Evolutionary conservation across 495 filamentous ascomycete genomes (phyloP), one percentile per base, ranked within the genome.

Genomic region (Apiosordaria backusii): DNA sequence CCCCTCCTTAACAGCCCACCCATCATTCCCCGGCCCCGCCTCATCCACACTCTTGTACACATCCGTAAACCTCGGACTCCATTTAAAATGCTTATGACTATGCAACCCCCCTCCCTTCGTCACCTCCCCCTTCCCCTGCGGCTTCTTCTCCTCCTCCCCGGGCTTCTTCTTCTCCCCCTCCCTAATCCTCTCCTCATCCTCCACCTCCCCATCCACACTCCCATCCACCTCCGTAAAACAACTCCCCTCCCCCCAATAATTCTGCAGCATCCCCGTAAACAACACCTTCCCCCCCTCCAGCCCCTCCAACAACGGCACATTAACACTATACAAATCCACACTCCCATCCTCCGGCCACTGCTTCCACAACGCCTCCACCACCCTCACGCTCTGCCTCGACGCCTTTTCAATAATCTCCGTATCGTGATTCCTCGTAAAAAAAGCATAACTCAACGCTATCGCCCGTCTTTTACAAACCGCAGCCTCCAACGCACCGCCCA

Each of bases 401-500:
- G 93, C 92, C 58, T 85, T 88, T 19, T 82, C 83, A 67, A 99
- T 93, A 61, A 97, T 84, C 1, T 79, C 78, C 13, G 91, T 86
- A 69, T 96, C 91, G 73, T 97, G 91, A 64, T 89, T 87, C 19
- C 90, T 81, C 24, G 85, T 87, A 71, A 89, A 92, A 78, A 97
- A 97, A 2, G 93, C 95, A 72, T 91, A 98, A 13, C 86, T 90
- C 26, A 99, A 76, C 2, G 95, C 95, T 64, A 99, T 89, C 6
- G 91, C 84, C 62, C 84, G 87, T 62, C 85, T 85, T 40, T 84
- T 86, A 70, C 91, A 97, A 0, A 92, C 85, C n/a, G 95, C 93
- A 10, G 89, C 94, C 78, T 98, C 95, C 77, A 99, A 84, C 0
- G 95, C 95, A 0, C 88, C 95, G 19, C 95, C 95, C 58, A 99